Conservation (phyloP, 2,329 filamentous ascomycete genomes). For the Neonectria punicea region DNA sequence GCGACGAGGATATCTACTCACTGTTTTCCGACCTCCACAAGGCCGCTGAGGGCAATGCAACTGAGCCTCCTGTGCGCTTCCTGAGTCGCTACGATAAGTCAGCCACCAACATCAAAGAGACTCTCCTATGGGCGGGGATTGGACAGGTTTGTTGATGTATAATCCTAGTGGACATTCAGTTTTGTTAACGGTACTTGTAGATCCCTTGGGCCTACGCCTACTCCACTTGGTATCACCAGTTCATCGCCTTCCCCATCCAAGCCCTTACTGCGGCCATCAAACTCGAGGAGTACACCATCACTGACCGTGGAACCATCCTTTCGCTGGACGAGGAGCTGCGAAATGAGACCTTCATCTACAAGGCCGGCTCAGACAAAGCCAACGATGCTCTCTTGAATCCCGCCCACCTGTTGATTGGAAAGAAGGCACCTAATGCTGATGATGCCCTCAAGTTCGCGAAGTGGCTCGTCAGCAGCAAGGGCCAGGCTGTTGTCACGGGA, state of each 20-base stretch:
- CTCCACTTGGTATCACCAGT: conserved; percentile 60
- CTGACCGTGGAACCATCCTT: conserved; percentile 57
- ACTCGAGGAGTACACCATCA: conserved; percentile 58
- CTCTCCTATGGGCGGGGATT: conserved; percentile 55
- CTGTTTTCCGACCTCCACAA: conserved; percentile 50
- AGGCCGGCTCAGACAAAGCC: conserved; percentile 47
- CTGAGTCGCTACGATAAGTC: conserved; percentile 59
- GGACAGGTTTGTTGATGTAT: conserved; percentile 48
- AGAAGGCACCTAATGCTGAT: conserved; percentile 23
- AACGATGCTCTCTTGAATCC: conserved; percentile 55
- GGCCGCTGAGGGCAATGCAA: conserved; percentile 47
- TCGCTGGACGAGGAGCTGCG: conserved; percentile 49
- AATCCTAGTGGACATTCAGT: accelerated
- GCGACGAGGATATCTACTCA: conserved; percentile 45
- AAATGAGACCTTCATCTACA: conserved; percentile 50
- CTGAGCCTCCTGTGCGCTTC: conserved; percentile 51
- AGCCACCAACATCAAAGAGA: conserved; percentile 61
- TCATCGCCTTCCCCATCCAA: conserved; percentile 56
- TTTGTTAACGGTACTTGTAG: conserved; percentile 2
- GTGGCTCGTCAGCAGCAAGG: conserved; percentile 32
- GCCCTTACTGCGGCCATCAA: conserved; percentile 54
- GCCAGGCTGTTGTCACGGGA: conserved; percentile 26
- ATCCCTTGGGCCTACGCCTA: conserved; percentile 56
- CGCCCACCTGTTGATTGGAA: conserved; percentile 47
- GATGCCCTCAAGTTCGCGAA: conserved; percentile 29